These are phyloP conservation scores for Fusarium acutatum DNA, from an alignment of 2,329 filamentous ascomycete genomes.

Conservation along the genomic window DNA sequence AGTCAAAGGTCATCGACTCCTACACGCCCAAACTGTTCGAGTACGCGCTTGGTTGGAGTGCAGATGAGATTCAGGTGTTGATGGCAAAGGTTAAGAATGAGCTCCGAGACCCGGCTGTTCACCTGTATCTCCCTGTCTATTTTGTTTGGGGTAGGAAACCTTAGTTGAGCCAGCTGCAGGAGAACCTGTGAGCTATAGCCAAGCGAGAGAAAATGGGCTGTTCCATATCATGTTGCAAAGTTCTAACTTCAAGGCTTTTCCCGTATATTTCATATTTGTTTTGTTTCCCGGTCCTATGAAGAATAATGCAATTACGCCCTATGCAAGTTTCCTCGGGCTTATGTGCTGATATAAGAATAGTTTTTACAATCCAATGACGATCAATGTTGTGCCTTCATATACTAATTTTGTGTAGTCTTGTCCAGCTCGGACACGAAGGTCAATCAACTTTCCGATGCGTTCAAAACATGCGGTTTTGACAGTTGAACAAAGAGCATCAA, in stretches of 20 bases:
- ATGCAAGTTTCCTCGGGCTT: too few relatives aligned
- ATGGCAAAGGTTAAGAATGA: slow-evolving; percentile 31
- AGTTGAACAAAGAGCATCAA: too few relatives aligned
- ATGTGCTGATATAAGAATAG: too few relatives aligned
- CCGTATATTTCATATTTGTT: background rate
- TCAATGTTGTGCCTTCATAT: too few relatives aligned
- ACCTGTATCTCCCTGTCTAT: slow-evolving; percentile 25
- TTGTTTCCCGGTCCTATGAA: too few relatives aligned
- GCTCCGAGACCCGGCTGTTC: slow-evolving; percentile 14
- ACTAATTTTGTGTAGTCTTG: too few relatives aligned
- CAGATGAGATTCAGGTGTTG: slow-evolving; percentile 14
- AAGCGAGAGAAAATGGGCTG: background rate
- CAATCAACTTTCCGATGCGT: too few relatives aligned
- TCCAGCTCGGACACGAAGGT: too few relatives aligned
- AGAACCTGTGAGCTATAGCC: fast-evolving
- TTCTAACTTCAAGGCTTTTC: background rate
- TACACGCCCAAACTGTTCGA: slow-evolving; percentile 29
- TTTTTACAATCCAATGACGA: too few relatives aligned
- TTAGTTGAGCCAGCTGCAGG: background rate
- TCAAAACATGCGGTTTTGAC: too few relatives aligned
- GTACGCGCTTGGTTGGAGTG: slow-evolving; percentile 20
- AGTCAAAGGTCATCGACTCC: slow-evolving; percentile 15
- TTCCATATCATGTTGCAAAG: background rate
- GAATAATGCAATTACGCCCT: too few relatives aligned
- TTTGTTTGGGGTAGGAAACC: slow-evolving; percentile 23